phyloP scores from a whole-genome alignment of 352 stramenopile species.

The Aphanomyces invadans region DNA sequence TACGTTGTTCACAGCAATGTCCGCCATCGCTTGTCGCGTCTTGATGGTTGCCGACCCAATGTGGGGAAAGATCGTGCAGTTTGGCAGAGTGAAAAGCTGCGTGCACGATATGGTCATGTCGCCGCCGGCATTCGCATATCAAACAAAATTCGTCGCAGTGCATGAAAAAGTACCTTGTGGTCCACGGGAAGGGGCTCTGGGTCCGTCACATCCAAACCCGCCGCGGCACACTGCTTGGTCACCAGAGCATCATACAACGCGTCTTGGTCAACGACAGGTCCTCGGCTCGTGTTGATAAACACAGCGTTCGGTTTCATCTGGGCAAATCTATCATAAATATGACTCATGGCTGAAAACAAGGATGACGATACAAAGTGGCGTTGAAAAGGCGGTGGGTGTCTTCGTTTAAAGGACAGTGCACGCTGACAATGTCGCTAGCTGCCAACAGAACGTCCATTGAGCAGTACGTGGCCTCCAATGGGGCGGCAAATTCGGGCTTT shows the following conservation, averaged over 20 bases:
- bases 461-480: constrained; percentile 51
- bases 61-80: constrained; percentile 35
- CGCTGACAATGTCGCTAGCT: constrained; percentile 83
- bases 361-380: constrained; percentile 32
- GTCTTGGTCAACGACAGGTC: constrained; percentile 86
- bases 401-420: constrained; percentile 76
- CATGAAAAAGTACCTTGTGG: constrained; percentile 45
- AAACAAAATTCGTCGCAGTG: constrained; percentile 11
- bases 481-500: constrained; percentile 39
- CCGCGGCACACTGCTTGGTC: constrained; percentile 41
- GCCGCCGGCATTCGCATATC: no score
- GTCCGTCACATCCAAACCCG: constrained; percentile 81
- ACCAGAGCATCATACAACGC: constrained; percentile 44
- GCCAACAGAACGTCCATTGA: constrained; percentile 65
- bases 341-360: constrained; percentile 35
- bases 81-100: constrained; percentile 37
- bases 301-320: constrained; percentile 78
- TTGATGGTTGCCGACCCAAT: constrained; percentile 42
- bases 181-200: constrained; percentile 80
- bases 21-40: constrained; percentile 60
- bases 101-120: background rate
- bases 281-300: constrained; percentile 89
- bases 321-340: constrained; percentile 33
- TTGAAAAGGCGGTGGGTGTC: constrained; percentile 71
- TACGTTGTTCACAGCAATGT: constrained; percentile 63